Conservation (phyloP, 73 alveolate species). For the Tetrahymena malaccensis region DNA sequence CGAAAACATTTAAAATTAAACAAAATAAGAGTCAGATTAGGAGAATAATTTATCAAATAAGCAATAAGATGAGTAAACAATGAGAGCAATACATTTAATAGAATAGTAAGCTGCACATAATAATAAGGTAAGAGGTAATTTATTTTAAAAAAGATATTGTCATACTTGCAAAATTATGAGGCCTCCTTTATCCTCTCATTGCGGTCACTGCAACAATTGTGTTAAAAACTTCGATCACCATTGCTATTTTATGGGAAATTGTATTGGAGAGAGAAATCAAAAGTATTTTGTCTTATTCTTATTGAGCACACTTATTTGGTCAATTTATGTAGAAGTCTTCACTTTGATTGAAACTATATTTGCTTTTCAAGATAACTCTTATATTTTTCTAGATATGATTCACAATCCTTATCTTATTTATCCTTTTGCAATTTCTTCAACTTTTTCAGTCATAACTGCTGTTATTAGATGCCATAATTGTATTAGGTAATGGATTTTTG, state of each 20-base stretch:
- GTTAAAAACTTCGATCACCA: slow-evolving; percentile 88
- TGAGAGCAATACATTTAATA: background rate
- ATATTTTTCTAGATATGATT: background rate
- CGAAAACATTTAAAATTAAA: too few relatives aligned
- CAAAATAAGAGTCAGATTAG: too few relatives aligned
- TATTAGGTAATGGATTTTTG: background rate
- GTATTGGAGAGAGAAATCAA: slow-evolving; percentile 89
- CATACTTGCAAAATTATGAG: slow-evolving; percentile 71
- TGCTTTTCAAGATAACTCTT: background rate
- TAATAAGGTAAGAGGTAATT: background rate
- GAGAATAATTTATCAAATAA: background rate
- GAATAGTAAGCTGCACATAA: background rate
- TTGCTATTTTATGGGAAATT: slow-evolving; percentile 79
- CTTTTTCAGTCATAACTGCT: background rate
- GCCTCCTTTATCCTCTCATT: slow-evolving; percentile 89
- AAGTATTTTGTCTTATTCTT: slow-evolving; percentile 67
- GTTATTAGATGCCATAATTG: background rate
- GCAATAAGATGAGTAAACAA: background rate
- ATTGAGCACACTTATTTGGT: slow-evolving; percentile 1
- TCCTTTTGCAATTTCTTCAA: background rate
- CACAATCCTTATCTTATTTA: background rate
- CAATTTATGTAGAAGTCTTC: background rate
- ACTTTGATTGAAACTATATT: background rate
- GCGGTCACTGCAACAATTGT: slow-evolving; percentile 85
- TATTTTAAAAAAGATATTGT: slow-evolving; percentile 55